Base-by-base conservation (phyloP, 768 basidiomycete genomes). In the Boletellus ananas region DNA sequence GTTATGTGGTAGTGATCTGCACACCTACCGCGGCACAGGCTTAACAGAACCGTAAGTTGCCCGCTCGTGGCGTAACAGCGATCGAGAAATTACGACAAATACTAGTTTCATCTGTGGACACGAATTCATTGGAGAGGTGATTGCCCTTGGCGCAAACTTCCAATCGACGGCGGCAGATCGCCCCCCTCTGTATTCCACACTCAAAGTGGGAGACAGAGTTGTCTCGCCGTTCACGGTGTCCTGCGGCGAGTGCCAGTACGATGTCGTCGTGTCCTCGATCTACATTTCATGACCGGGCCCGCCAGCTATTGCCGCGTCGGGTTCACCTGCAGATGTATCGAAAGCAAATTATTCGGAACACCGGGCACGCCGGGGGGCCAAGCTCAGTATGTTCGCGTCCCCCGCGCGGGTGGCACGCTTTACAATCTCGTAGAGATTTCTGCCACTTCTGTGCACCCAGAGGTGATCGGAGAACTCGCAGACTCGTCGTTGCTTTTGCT, bases 191-290 rank as follows among this genome's bases (percentile, higher is more conserved):
- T 90, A 90, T 54, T 72, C 81, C 0, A 78, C 70, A 20, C 73
- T 91, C 46, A 79, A 75, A 47, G 66, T 87, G 6, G 88, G 87
- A 6, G 84, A 91, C 62, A 85, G 81, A 59, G 85, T 91, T 13
- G 81, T 91, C 20, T 82, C 87, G 1, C 86, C 90, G 3, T 91
- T 90, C 67, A 87, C 87, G 0, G 75, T 79, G n/a, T 87, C 80
- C 43, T 92, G 90, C 56, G 84, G 83, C n/a, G 87, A 90, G 61
- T 92, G 90, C 77, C 79, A 84, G 88, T 91, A 52, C 60, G 82
- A 75, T 37, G 2, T 36, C 34, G 4, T 25, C 12, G 10, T 27
- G 18, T 42, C n/a, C 6, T 14, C 8, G 1, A 37, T 17, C 21
- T 13, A 23, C 8, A 4, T 17, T 6, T 46, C 14, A 31, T 47